Evolutionary conservation across 345 rosid species (phyloP), one percentile per base, ranked within the genome.

Genomic region (Conringia planisiliqua): DNA sequence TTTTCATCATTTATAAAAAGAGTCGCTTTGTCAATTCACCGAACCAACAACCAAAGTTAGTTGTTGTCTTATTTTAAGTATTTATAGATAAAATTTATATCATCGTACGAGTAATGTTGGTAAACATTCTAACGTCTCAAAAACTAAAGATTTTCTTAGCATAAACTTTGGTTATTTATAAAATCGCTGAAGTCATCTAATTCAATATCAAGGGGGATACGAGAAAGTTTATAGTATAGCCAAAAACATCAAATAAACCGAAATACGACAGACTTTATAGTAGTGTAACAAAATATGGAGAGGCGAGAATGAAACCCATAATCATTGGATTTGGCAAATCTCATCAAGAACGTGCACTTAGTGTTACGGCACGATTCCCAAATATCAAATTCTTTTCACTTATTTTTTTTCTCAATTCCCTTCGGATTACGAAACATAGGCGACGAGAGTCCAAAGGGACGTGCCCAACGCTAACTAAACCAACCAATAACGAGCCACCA

Each of bases 391-490:
- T 63, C 17, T 42, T 14, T 20, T 13, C 4, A 11, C 5, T 22
- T 16, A 0, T 22, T 44, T 2, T 27, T n/a, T 8, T 54, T 22
- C 5, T 64, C 30, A 33, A 42, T 40, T 54, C 63, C 62, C 18
- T 46, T 35, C 32, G 52, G 39, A 33, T 24, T 65, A 24, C 66
- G 71, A 46, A 56, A 44, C 78, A 36, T 59, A 67, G 47, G 46
- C 26, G 38, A 68, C 57, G 13, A 69, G 58, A 35, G 30, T 30
- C 62, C 56, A 75, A 40, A 7, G 74, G 65, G 48, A 76, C 80
- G 80, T 69, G 75, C 71, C 80, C 20, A 43, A 62, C 71, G 55
- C 75, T 62, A 62, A 70, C 59, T 69, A 52, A 43, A n/a, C 9
- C 18, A 43, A 62, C 24, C 71, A 62, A 57, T 66, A 66, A 26